Evolutionary conservation across 805 yeast genomes (phyloP).

Genomic region (Starmerella khaoyaiensis): DNA sequence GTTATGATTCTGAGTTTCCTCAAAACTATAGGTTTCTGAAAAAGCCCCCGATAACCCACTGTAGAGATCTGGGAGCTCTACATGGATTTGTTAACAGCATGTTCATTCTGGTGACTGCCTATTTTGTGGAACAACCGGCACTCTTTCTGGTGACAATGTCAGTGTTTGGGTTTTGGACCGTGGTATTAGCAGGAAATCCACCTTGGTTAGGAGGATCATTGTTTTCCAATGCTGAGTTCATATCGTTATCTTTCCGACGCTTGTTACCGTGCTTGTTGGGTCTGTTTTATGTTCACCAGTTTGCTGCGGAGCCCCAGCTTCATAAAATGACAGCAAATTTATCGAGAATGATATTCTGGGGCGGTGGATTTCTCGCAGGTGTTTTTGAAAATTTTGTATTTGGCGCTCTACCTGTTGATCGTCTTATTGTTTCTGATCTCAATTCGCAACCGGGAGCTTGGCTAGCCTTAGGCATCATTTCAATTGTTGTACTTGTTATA

Average conservation of each 20-base stretch:
- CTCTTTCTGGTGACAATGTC: slow-evolving; percentile 48
- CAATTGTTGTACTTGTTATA: slow-evolving; percentile 37
- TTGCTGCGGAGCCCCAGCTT: slow-evolving; percentile 29
- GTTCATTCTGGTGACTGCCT: slow-evolving; percentile 37
- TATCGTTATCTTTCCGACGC: slow-evolving; percentile 62
- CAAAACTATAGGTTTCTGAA: slow-evolving; percentile 50
- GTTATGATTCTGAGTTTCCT: slow-evolving; percentile 62
- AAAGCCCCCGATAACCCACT: slow-evolving; percentile 22
- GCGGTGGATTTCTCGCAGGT: slow-evolving; percentile 73
- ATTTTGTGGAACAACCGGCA: slow-evolving; percentile 40
- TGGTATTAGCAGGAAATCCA: slow-evolving; percentile 73
- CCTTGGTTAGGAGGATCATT: slow-evolving; percentile 34
- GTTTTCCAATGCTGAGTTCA: slow-evolving; percentile 43
- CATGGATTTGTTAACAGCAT: slow-evolving; percentile 47
- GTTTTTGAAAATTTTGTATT: slow-evolving; percentile 75
- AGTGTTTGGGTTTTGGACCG: slow-evolving; percentile 72
- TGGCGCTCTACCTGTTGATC: slow-evolving; percentile 77
- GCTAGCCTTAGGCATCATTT: slow-evolving; percentile 44
- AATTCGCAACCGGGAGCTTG: slow-evolving; percentile 67
- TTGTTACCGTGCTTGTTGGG: slow-evolving; percentile 64
- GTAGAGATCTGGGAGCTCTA: slow-evolving; percentile 54
- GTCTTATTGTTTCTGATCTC: slow-evolving; percentile 61
- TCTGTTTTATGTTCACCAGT: slow-evolving; percentile 54
- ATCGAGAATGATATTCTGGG: slow-evolving; percentile 46
- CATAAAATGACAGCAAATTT: slow-evolving; percentile 23